Conservation (phyloP, 768 basidiomycete genomes). For the Tremella fuciformis region DNA sequence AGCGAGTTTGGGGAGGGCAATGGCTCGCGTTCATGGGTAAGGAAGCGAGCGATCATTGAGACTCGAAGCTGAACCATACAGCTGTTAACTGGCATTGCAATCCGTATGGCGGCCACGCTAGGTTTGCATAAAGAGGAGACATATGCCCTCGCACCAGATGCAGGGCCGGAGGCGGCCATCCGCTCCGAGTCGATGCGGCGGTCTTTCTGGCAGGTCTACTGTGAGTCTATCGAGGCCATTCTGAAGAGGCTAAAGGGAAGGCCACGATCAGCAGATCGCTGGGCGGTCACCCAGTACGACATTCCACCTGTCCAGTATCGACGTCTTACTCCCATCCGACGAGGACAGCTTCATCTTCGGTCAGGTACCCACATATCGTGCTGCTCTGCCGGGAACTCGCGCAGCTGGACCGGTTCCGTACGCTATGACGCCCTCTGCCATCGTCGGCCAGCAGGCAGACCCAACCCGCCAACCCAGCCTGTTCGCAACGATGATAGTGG, state of each 20-base stretch:
- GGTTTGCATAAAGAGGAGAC: conserved; percentile 5
- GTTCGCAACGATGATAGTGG: conserved; percentile 8
- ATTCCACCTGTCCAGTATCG: conserved; percentile 4
- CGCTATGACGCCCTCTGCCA: background rate
- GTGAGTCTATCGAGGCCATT: conserved; percentile 1
- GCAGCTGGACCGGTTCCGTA: background rate
- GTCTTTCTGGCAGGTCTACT: conserved; percentile 10
- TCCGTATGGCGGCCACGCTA: conserved; percentile 9
- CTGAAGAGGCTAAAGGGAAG: background rate
- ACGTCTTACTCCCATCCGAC: conserved; percentile 10
- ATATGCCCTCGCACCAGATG: conserved; percentile 2
- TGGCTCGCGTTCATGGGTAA: conserved; percentile 14
- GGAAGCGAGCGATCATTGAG: background rate
- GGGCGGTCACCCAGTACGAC: conserved; percentile 4
- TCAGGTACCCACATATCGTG: conserved; percentile 4
- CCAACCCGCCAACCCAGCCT: background rate
- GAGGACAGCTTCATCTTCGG: conserved; percentile 9
- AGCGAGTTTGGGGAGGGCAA: conserved; percentile 17
- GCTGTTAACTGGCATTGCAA: conserved; percentile 7
- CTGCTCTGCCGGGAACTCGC: conserved; percentile 3
- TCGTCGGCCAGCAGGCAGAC: background rate
- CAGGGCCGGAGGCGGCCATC: conserved; percentile 4
- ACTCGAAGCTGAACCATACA: background rate
- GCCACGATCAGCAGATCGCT: conserved; percentile 8
- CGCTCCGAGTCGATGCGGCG: conserved; percentile 6